Base-by-base conservation (phyloP, 2,329 filamentous ascomycete species). In the Orbilia javanica region DNA sequence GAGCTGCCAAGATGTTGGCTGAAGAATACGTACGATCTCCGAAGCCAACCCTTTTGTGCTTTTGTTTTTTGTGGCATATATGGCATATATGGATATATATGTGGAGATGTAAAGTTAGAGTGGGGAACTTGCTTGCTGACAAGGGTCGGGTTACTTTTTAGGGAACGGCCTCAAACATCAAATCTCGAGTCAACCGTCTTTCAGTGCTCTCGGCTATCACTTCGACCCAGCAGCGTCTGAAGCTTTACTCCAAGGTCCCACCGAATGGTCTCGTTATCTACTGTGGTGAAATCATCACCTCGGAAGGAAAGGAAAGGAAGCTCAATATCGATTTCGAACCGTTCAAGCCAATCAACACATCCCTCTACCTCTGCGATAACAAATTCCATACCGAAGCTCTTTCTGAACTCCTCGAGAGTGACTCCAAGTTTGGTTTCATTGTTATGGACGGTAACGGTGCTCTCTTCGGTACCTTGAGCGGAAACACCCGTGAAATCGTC, bases 281-380 rank as follows among this genome's bases (percentile, higher is more conserved):
- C 89, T 99, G 96, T 85, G 96, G 96, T 91, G 96, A 99, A 97
- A 98, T 99, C 85, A 91, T 99, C 88, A 99, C 96, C 71, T 91
- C 91, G 31, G 96, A 99, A 88, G 96, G 96, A 86, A 99, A 99
- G 86, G 96, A 99, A 87, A 90, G 96, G 84, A 99, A 97, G 88
- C 96, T 99, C 88, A 99, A 99, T 86, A 99, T 99, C 85, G 96
- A 99, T 84, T 99, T 99, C 85, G 96, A 99, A 86, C 96, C 96
- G 34, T 99, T 99, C 89, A 99, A 99, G 89, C 96, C 96, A 79
- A 99, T 99, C 90, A 99, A 99, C 86, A 99, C 96, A 39, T 99
- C 96, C 52, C 89, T 99, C 55, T 99, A 99, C 85, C 93, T 99
- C 79, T 99, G 96, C 87, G 96, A 99, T 90, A 99, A 99, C 89